These are phyloP conservation scores for Lactarius quietus DNA, from an alignment of 768 basidiomycete genomes.

Conservation along the genomic window DNA sequence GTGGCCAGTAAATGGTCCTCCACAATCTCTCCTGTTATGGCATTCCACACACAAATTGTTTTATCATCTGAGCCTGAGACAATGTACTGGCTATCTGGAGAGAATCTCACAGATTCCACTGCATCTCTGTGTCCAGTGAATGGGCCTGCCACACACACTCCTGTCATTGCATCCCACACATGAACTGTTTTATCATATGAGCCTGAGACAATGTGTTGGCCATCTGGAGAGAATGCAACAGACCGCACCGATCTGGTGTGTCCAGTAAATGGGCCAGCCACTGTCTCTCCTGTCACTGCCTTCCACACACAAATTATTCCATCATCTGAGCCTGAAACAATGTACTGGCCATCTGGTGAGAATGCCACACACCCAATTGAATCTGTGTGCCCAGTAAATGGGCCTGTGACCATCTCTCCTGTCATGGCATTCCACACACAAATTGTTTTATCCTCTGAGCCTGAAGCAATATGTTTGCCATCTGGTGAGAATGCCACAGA, in stretches of 20 bases:
- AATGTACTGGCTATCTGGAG: too few species aligned
- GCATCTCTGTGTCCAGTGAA: too few species aligned
- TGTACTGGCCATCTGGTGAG: not conserved
- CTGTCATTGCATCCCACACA: not conserved
- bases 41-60: too few species aligned
- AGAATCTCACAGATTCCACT: too few species aligned
- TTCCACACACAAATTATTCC: not conserved
- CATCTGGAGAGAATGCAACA: not conserved
- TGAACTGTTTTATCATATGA: not conserved
- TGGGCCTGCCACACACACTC: not conserved
- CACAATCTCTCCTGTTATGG: too few species aligned
- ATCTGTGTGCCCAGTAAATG: not conserved
- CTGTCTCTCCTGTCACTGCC: too few species aligned
- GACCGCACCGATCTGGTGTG: not conserved
- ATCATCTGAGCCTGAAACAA: not conserved
- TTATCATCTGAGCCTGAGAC: too few species aligned
- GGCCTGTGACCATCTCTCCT: not conserved
- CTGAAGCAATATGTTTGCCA: not conserved
- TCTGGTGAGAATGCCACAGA: not conserved
- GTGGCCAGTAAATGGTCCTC: too few species aligned
- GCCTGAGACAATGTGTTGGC: not conserved
- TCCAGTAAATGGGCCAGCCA: too few species aligned
- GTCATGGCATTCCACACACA: not conserved
- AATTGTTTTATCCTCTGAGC: not conserved
- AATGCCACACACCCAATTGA: accelerated